Percentiles rank a stretch among this genome's conserved stretches.
phyloP scores from a whole-genome alignment of 371 early-diverging fungal species.

The Haplosporangium sp. region DNA sequence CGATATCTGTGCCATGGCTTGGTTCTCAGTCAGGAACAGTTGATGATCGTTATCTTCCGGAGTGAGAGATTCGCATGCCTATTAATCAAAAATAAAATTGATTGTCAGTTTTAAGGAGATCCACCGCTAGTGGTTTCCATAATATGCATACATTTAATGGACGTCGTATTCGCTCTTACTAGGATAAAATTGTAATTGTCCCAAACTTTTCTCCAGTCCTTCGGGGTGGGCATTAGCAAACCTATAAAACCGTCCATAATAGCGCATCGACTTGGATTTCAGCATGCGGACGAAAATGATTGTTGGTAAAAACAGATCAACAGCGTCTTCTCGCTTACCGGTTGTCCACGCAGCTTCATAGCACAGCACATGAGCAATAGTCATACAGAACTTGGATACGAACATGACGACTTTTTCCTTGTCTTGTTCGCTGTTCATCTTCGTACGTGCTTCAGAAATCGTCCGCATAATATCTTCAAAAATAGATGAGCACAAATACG shows the following conservation, averaged over 20 bases:
- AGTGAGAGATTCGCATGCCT: too few relatives aligned
- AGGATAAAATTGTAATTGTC: conserved; percentile 32
- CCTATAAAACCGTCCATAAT: conserved; percentile 7
- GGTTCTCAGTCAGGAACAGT: too few relatives aligned
- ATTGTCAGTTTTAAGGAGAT: too few relatives aligned
- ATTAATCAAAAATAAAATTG: too few relatives aligned
- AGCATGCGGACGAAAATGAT: too few relatives aligned
- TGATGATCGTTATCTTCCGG: too few relatives aligned
- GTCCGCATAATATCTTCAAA: conserved; percentile 45
- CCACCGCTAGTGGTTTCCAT: too few relatives aligned
- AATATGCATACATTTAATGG: background rate
- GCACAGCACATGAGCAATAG: conserved; percentile 29
- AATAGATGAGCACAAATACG: conserved; percentile 18
- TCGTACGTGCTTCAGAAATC: conserved; percentile 4
- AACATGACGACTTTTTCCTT: conserved; percentile 16
- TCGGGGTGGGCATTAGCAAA: conserved; percentile 17
- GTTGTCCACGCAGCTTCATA: conserved; percentile 49
- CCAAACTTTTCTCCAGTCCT: conserved; percentile 46
- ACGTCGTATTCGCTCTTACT: conserved; percentile 7
- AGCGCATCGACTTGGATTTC: background rate
- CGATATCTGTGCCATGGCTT: too few relatives aligned
- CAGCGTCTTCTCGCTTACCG: conserved; percentile 9
- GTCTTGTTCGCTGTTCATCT: background rate
- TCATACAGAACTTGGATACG: conserved; percentile 20
- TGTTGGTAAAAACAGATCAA: background rate